phyloP scores from a whole-genome alignment of 331 rosid species.

The Malus hybrid region DNA sequence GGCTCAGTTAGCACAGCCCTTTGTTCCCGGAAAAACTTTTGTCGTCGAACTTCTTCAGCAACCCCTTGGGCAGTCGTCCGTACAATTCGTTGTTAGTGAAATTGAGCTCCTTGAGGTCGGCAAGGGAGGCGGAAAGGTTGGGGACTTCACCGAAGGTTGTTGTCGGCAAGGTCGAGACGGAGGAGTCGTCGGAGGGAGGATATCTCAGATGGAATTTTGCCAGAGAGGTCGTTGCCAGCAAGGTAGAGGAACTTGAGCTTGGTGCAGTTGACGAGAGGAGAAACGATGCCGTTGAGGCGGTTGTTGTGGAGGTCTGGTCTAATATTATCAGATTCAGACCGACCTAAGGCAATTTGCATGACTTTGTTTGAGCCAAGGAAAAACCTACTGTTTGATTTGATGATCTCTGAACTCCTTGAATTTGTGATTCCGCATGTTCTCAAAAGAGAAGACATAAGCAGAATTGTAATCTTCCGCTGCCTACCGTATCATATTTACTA shows the following conservation, averaged over 20 bases:
- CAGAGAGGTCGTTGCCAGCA: constrained; percentile 75
- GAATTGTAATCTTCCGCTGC: constrained; percentile 67
- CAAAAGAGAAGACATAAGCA: constrained; percentile 63
- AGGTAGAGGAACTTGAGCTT: constrained; percentile 74
- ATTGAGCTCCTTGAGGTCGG: constrained; percentile 52
- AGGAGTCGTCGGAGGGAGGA: constrained; percentile 39
- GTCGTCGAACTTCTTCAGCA: constrained; percentile 53
- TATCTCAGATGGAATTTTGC: constrained; percentile 48
- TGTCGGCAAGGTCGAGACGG: constrained; percentile 83
- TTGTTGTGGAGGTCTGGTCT: constrained; percentile 43
- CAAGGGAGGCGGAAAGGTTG: constrained; percentile 47
- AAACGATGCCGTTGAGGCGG: constrained; percentile 63
- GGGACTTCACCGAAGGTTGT: constrained; percentile 69
- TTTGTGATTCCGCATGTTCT: constrained; percentile 90
- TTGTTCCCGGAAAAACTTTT: constrained; percentile 72
- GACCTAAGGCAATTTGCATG: constrained; percentile 83
- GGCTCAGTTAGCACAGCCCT: constrained; percentile 65
- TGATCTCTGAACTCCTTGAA: constrained; percentile 88
- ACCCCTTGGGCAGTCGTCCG: constrained; percentile 49
- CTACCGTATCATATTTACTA: constrained; percentile 50
- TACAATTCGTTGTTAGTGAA: constrained; percentile 67
- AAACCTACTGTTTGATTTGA: constrained; percentile 77
- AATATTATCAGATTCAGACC: constrained; percentile 69
- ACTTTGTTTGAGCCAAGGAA: constrained; percentile 95
- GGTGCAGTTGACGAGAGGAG: constrained; percentile 52